A percentile compares a stretch with the other conserved stretches of the same genome.
Conservation (phyloP, 2,329 filamentous ascomycete genomes). For the Microdochium bolleyi region DNA sequence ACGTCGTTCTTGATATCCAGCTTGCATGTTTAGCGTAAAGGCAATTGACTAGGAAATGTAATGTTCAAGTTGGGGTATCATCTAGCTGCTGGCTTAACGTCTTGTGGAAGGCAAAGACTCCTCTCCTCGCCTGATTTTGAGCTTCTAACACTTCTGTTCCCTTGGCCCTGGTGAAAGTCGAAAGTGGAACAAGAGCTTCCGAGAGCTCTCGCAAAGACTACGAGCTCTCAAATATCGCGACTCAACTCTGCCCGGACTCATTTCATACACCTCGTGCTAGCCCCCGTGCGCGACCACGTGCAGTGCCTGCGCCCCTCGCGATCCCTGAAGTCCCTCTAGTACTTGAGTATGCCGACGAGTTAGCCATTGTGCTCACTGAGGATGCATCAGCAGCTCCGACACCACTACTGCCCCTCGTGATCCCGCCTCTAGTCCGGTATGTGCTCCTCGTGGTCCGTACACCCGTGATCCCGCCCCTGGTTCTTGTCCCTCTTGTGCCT, state of each 20-base stretch:
- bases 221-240: no score
- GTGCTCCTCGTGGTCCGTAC: slow-evolving; percentile 5
- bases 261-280: slow-evolving; percentile 10
- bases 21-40: background rate
- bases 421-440: slow-evolving; percentile 19
- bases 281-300: slow-evolving; percentile 47
- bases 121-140: no score
- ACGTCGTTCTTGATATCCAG: background rate
- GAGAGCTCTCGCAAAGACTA: no score
- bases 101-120: background rate
- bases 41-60: background rate
- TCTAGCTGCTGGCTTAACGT: slow-evolving; percentile 2
- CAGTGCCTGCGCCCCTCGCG: slow-evolving; percentile 36
- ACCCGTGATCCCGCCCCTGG: slow-evolving; percentile 1
- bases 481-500: slow-evolving; percentile 3
- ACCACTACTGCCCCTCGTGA: slow-evolving; percentile 15
- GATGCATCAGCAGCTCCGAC: slow-evolving; percentile 19
- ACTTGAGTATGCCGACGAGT: slow-evolving; percentile 19
- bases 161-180: no score
- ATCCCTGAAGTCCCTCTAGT: slow-evolving; percentile 32
- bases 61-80: slow-evolving; percentile 4
- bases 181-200: no score
- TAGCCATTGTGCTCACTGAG: slow-evolving; percentile 12
- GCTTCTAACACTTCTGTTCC: no score
- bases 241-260: background rate